A percentile compares a stretch with the other conserved stretches of the same genome.
Evolutionary conservation across 2,329 filamentous ascomycete genomes (phyloP).

Genomic region (Cryphonectria naterciae): DNA sequence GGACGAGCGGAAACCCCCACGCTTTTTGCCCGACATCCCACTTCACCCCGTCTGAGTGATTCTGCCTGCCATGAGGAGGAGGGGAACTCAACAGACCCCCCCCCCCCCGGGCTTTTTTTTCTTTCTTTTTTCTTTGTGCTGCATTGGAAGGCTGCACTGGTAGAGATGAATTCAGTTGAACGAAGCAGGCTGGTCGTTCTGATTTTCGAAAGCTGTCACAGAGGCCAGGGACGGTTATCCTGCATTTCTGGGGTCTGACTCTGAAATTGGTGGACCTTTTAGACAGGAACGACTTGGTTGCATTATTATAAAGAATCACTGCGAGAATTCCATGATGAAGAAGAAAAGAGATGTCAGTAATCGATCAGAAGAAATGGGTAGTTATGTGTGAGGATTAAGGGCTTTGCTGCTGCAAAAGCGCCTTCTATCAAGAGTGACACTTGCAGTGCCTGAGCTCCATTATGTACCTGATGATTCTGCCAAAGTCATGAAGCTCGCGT

Average conservation of each 20-base stretch:
- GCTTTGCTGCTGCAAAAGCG: no score
- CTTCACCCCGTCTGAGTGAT: background rate
- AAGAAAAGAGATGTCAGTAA: no score
- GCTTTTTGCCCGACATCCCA: slow-evolving; percentile 10
- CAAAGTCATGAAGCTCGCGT: background rate
- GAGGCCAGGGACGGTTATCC: background rate
- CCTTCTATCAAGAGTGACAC: no score
- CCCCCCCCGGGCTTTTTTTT: background rate
- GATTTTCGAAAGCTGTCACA: background rate
- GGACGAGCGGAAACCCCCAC: slow-evolving; percentile 15
- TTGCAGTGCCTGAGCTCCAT: no score
- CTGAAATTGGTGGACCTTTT: no score
- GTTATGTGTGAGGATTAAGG: no score
- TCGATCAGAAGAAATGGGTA: no score
- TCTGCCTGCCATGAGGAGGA: background rate
- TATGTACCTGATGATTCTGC: no score
- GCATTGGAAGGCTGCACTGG: background rate
- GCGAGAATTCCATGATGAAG: no score
- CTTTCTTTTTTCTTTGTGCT: background rate
- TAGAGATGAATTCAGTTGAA: background rate
- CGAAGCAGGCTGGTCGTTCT: background rate
- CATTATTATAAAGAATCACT: no score
- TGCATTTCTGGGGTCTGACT: background rate
- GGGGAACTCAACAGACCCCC: background rate
- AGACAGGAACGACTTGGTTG: no score